phyloP scores from a whole-genome alignment of 495 filamentous ascomycete genomes.

The Lindgomyces ingoldianus region DNA sequence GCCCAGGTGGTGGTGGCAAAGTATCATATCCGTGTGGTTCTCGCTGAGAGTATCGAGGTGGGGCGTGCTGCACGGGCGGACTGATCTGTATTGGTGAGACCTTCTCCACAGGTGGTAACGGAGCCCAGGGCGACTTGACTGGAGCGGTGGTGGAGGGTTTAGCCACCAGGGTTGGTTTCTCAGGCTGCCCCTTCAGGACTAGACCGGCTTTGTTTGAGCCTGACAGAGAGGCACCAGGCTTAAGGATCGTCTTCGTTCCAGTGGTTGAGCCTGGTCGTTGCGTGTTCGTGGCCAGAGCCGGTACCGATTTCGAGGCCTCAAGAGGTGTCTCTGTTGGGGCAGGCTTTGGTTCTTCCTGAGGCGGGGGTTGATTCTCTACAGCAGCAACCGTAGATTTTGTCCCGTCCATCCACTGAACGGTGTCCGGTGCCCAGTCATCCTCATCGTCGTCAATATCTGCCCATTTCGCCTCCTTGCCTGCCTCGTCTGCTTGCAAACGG shows the following conservation, averaged over 20 bases:
- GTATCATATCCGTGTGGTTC: slow-evolving; percentile 45
- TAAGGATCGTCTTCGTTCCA: slow-evolving; percentile 47
- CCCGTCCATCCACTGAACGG: slow-evolving; percentile 95
- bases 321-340: slow-evolving; percentile 36
- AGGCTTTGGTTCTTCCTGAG: slow-evolving; percentile 37
- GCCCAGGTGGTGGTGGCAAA: slow-evolving; percentile 47
- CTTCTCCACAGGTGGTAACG: slow-evolving; percentile 80
- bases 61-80: slow-evolving; percentile 45
- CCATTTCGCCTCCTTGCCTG: slow-evolving; percentile 87
- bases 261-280: slow-evolving; percentile 34
- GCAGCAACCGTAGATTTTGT: slow-evolving; percentile 80
- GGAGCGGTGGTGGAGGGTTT: slow-evolving; percentile 76
- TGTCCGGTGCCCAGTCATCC: slow-evolving; percentile 95
- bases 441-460: slow-evolving; percentile 99
- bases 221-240: slow-evolving; percentile 39
- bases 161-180: slow-evolving; percentile 75
- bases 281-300: slow-evolving; percentile 11
- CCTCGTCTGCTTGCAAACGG: slow-evolving; percentile 79
- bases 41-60: slow-evolving; percentile 34
- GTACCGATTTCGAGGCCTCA: slow-evolving; percentile 14
- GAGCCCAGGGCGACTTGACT: slow-evolving; percentile 87
- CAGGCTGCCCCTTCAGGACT: slow-evolving; percentile 65
- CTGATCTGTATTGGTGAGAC: slow-evolving; percentile 64
- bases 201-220: slow-evolving; percentile 41
- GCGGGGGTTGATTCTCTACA: slow-evolving; percentile 48